Percentiles rank a stretch among this genome's conserved stretches.
phyloP scores from a whole-genome alignment of 106 monocot species.

The Xerophyta viscosa region DNA sequence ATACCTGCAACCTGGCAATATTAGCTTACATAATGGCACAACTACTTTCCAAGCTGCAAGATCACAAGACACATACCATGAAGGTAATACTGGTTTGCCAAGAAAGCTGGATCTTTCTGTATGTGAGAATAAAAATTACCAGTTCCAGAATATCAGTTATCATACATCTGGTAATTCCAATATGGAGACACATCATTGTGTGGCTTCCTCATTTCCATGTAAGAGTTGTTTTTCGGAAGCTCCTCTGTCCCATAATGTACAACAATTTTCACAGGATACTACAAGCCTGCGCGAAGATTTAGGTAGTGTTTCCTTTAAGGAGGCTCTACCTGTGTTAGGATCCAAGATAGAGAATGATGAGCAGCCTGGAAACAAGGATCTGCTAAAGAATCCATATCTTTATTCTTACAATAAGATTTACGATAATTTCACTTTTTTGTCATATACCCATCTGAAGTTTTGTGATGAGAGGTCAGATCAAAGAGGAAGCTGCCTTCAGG shows the following conservation, averaged over 20 bases:
- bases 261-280: slow-evolving; percentile 6
- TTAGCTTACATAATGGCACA: slow-evolving; percentile 1
- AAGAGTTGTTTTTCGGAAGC: too few species aligned
- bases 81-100: slow-evolving; percentile 4
- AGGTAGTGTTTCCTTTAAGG: slow-evolving; percentile 5
- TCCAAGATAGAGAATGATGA: neutral
- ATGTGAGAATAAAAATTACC: slow-evolving; percentile 16
- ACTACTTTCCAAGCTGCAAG: neutral
- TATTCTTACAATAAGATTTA: slow-evolving; percentile 1
- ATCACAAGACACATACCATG: slow-evolving; percentile 3
- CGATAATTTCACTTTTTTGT: slow-evolving; percentile 6
- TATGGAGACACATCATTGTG: slow-evolving; percentile 5
- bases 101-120: too few species aligned
- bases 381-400: slow-evolving; percentile 6
- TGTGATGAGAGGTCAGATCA: slow-evolving; percentile 7
- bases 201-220: too few species aligned
- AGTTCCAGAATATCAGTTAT: slow-evolving; percentile 12
- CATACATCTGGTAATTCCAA: slow-evolving; percentile 9
- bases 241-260: too few species aligned
- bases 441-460: neutral
- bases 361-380: slow-evolving; percentile 8
- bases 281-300: slow-evolving; percentile 6
- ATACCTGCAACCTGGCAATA: neutral
- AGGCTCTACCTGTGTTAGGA: slow-evolving; percentile 1
- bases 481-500: slow-evolving; percentile 1